Conservation (phyloP, 257 asterid genomes). For the Euphrasia confusa region DNA sequence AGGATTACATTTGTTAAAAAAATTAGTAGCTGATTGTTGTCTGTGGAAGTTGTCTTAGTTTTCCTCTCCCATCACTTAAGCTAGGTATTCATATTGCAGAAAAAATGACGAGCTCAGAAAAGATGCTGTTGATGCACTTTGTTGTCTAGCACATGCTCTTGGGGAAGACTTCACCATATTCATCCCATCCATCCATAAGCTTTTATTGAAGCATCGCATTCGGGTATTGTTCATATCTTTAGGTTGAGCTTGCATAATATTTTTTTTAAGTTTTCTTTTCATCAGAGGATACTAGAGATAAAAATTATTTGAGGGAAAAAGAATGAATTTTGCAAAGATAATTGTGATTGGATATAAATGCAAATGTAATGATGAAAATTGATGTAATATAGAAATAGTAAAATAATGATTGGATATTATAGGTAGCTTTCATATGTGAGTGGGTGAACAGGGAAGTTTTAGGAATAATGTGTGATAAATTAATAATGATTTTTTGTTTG, state of each 20-base stretch:
- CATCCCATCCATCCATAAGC: slow-evolving; percentile 86
- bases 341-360: background rate
- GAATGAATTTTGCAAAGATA: background rate
- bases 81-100: slow-evolving; percentile 43
- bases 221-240: slow-evolving; percentile 42
- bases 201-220: slow-evolving; percentile 74
- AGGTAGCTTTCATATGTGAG: background rate
- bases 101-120: slow-evolving; percentile 82
- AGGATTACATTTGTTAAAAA: background rate
- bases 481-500: background rate
- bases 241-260: background rate
- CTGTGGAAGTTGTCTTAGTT: slow-evolving; percentile 8
- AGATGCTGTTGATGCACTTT: slow-evolving; percentile 91
- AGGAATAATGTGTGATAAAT: background rate
- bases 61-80: slow-evolving; percentile 19
- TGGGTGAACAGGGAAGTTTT: background rate
- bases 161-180: slow-evolving; percentile 95
- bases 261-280: background rate
- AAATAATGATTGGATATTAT: background rate
- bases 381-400: background rate
- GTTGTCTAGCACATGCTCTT: slow-evolving; percentile 93
- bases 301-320: background rate
- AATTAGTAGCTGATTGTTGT: slow-evolving; percentile 19
- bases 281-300: background rate
- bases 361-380: background rate